Evolutionary conservation across 139 green algal genomes (phyloP), one percentile per base, ranked within the genome.

Genomic region (Marvania coccoides): DNA sequence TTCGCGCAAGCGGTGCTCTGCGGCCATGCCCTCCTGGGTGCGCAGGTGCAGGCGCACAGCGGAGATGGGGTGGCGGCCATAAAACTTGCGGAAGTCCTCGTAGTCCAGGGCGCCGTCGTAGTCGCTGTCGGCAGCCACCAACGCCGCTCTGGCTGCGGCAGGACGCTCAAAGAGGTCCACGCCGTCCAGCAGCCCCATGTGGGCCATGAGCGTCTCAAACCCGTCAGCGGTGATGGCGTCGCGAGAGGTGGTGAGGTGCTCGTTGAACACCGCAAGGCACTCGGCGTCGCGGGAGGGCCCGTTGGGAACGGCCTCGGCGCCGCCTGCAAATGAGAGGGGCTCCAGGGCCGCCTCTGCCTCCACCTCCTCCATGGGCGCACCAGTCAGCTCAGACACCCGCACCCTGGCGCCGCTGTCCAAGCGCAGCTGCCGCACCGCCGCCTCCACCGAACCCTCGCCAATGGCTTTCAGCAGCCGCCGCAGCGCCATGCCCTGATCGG

Each of bases 61-160:
- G 19, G 34, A 8, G 24, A 66, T 28, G 14, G 5, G 15, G 26
- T 66, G 30, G 14, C 23, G 13, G 14, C 24, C 24, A 26, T 66
- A 66, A n/a, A 54, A 66, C 4, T 23, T 9, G 42, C 26, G 13
- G n/a, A 66, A 66, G 28, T 66, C 59, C 31, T 66, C 4, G 15
- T 37, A 8, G 13, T 48, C 23, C 19, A 66, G 15, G 12, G 24
- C n/a, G 36, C 59, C 59, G 56, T 66, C 59, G 38, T 46, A 28
- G 6, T 66, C 35, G n/a, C 6, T 1, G n/a, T 66, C 59, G 56
- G 33, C 39, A 8, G 15, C 59, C 34, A 66, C 59, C 14, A 66
- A 66, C n/a, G 12, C 23, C 26, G 38, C 10, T n/a, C 34, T 26
- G 9, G 35, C 30, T 24, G 9, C 19, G 23, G 24, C 28, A 45